Evolutionary conservation across 768 basidiomycete genomes (phyloP).

Genomic region (Leccinellum luteum): DNA sequence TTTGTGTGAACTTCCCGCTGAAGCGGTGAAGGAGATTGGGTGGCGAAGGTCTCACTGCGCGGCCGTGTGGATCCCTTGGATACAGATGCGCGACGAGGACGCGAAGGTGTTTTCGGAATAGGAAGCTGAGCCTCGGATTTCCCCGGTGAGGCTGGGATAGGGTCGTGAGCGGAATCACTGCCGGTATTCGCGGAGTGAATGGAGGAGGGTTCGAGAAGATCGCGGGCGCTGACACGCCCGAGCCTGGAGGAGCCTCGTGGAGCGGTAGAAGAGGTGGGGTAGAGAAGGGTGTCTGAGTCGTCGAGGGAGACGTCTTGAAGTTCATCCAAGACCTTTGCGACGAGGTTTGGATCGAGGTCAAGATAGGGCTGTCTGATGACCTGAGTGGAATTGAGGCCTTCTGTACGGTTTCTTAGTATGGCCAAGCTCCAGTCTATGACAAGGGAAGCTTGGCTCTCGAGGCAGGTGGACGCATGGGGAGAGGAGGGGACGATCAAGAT

Average conservation of each 20-base stretch:
- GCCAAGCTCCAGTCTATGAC: conserved; percentile 50
- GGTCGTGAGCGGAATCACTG: conserved; percentile 5
- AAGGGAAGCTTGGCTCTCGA: conserved; percentile 54
- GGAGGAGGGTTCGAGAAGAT: conserved; percentile 25
- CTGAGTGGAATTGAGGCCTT: conserved; percentile 10
- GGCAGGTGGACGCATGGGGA: conserved; percentile 38
- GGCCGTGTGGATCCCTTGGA: conserved; percentile 14
- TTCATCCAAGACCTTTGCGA: conserved; percentile 21
- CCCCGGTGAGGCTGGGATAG: conserved; percentile 4
- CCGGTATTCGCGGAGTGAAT: conserved; percentile 5
- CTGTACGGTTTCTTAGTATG: conserved; percentile 33
- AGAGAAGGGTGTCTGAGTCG: conserved; percentile 10
- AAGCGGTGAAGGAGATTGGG: conserved; percentile 3
- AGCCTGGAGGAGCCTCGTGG: conserved; percentile 3
- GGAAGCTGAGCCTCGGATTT: conserved; percentile 5
- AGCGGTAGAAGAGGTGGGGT: conserved; percentile 1
- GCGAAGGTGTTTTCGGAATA: conserved; percentile 20
- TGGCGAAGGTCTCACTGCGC: conserved; percentile 14
- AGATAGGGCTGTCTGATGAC: conserved; percentile 24
- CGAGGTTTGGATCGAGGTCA: conserved; percentile 25
- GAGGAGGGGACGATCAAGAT: conserved; percentile 45
- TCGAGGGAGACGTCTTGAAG: conserved; percentile 14
- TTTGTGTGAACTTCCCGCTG: conserved; percentile 5
- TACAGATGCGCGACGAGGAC: conserved; percentile 18
- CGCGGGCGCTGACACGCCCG: conserved; percentile 20